These are phyloP conservation scores for Gracilaria vermiculophylla DNA, from an alignment of 23 red algal genomes.

Conservation along the genomic window DNA sequence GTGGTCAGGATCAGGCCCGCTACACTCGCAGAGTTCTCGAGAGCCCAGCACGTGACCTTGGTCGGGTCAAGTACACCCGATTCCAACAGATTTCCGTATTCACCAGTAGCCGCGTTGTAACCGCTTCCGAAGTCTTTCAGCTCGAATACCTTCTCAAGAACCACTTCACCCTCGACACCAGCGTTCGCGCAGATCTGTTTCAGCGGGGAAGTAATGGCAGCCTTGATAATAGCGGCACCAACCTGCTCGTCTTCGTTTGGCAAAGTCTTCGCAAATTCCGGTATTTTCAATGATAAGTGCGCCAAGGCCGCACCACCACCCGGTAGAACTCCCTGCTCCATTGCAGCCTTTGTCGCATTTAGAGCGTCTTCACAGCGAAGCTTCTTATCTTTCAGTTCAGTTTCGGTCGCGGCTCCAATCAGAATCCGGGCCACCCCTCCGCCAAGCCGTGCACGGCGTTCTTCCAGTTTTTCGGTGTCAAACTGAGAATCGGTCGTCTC, in stretches of 20 bases:
- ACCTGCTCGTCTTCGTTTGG: slow-evolving; percentile 85
- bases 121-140: slow-evolving; percentile 75
- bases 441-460: slow-evolving; percentile 89
- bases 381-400: slow-evolving; percentile 99
- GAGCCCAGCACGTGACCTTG: slow-evolving; percentile 87
- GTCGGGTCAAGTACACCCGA: slow-evolving; percentile 90
- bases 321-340: slow-evolving; percentile 96
- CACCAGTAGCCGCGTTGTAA: slow-evolving; percentile 88
- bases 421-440: slow-evolving; percentile 97
- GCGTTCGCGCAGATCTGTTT: slow-evolving; percentile 93
- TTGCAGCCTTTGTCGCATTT: slow-evolving; percentile 90
- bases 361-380: slow-evolving; percentile 97
- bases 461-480: slow-evolving; percentile 92
- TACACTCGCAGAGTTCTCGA: slow-evolving; percentile 89
- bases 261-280: slow-evolving; percentile 63
- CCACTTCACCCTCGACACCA: slow-evolving; percentile 88
- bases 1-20: slow-evolving; percentile 92
- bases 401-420: slow-evolving; percentile 97
- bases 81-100: slow-evolving; percentile 84
- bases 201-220: slow-evolving; percentile 85
- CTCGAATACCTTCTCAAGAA: slow-evolving; percentile 80
- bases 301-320: slow-evolving; percentile 85
- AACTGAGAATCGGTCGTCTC: slow-evolving; percentile 83
- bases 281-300: slow-evolving; percentile 44
- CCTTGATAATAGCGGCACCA: slow-evolving; percentile 76